These are phyloP conservation scores for Colletotrichum salicis DNA, from an alignment of 2,329 filamentous ascomycete species.

Conservation along the genomic window DNA sequence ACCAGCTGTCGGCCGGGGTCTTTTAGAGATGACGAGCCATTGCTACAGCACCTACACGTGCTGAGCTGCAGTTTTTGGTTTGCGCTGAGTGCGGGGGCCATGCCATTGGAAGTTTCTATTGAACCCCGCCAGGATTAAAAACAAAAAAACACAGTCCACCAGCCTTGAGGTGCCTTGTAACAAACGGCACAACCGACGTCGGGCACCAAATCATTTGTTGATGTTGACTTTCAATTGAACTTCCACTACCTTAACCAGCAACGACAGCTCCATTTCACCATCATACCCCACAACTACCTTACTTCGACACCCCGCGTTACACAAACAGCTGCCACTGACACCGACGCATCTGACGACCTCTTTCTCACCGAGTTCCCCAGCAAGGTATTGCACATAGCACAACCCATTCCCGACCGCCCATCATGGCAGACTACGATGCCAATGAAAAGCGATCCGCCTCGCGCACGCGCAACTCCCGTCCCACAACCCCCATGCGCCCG, in stretches of 20 bases:
- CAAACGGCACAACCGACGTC: too few relatives aligned
- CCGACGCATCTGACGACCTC: background rate
- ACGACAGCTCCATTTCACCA: background rate
- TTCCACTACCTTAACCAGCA: background rate
- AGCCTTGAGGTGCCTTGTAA: background rate
- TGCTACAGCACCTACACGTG: conserved; percentile 5
- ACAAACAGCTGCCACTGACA: background rate
- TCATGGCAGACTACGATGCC: conserved; percentile 40
- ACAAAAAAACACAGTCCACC: background rate
- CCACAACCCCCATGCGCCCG: conserved; percentile 90
- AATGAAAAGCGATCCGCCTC: conserved; percentile 63
- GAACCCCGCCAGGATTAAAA: background rate
- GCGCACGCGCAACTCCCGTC: conserved; percentile 75
- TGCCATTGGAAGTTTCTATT: background rate
- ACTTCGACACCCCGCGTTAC: background rate
- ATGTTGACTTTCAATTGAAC: background rate
- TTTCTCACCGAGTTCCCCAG: background rate
- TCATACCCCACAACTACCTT: background rate
- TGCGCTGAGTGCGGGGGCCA: conserved; percentile 2
- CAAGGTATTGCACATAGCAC: background rate
- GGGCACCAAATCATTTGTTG: conserved; percentile 6
- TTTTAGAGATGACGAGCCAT: background rate
- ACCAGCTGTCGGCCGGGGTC: background rate
- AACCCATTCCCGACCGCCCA: background rate
- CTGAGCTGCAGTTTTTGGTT: conserved; percentile 19